Evolutionary conservation across 2,329 filamentous ascomycete genomes (phyloP), one percentile per base, ranked within the genome.

Genomic region (Arthrobotrys sphaeroides): DNA sequence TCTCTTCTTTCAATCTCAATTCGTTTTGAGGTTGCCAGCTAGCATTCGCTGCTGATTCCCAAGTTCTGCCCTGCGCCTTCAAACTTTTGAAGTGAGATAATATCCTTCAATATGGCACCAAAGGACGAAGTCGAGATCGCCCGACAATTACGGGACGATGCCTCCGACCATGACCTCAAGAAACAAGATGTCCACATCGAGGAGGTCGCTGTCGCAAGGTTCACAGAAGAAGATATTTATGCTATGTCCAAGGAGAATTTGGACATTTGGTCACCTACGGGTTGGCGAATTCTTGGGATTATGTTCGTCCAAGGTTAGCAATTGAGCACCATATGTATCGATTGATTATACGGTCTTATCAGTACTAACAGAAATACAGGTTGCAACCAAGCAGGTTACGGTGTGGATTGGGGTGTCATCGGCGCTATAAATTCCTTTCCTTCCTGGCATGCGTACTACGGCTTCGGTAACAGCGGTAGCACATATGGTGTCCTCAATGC

Each of bases 381-480:
- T 33, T 85, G 83, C 77, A 85, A 85, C 65, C 83, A 85, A 78
- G 84, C 84, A 45, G 84, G 83, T 6, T 85, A 83, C 73, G 84
- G 84, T 74, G 82, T 86, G 42, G 84, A 86, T 76, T 86, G 85
- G 85, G 83, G 83, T 24, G 84, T 86, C 26, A 86, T 86, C 40
- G 80, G 82, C 40, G 83, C 84, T 40, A 84, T 86, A 73, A 85
- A 86, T 67, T 81, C 84, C 7, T 81, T 83, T 47, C 67, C 81
- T 4, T 77, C 80, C 31, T 85, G 84, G 83, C 84, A 85, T 72
- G 76, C 77, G 3, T 85, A 83, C 74, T 84, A 85, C 59, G 81
- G 81, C 7, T 84, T 85, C 47, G 82, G 78, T 1, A 83, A 80
- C 18, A 80, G 81, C 7, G 84, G 84, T 7, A 78, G 81, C 13